Percentiles rank a stretch among this genome's conserved stretches.
Evolutionary conservation across 2,329 filamentous ascomycete species (phyloP).

Genomic region (Aspergillus sclerotialis): DNA sequence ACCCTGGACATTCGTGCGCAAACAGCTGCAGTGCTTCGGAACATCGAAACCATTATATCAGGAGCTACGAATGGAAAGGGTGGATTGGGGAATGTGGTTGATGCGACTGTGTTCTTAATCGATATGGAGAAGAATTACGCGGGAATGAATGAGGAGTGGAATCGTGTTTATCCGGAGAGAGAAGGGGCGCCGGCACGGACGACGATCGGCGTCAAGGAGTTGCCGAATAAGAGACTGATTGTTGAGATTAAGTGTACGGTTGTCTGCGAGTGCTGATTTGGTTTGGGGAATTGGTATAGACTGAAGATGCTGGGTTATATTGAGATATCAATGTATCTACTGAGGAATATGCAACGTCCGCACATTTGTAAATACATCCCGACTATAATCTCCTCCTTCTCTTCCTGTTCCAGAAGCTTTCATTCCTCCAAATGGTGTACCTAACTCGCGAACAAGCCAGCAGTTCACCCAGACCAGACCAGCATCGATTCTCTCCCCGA

Average conservation of each 20-base stretch:
- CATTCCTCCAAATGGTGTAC: constrained; percentile 17
- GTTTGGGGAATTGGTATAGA: background rate
- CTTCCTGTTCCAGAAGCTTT: constrained; percentile 11
- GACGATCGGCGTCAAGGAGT: constrained; percentile 15
- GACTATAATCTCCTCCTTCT: constrained; percentile 12
- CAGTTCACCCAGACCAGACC: constrained; percentile 40
- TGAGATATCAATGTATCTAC: background rate
- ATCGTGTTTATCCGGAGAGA: constrained; percentile 33
- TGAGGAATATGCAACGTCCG: constrained; percentile 12
- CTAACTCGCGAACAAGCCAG: constrained; percentile 12
- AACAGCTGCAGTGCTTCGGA: constrained; percentile 33
- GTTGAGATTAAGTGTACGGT: constrained; percentile 18
- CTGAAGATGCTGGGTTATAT: background rate
- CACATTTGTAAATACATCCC: constrained; percentile 13
- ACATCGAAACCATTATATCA: constrained; percentile 34
- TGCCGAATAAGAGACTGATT: constrained; percentile 13
- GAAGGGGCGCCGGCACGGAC: constrained; percentile 28
- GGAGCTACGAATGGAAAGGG: constrained; percentile 30
- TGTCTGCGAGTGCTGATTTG: constrained; percentile 51
- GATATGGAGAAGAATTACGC: constrained; percentile 36
- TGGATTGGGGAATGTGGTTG: constrained; percentile 31
- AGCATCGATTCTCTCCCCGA: constrained; percentile 55
- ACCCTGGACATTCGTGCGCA: constrained; percentile 31
- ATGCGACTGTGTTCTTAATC: constrained; percentile 36
- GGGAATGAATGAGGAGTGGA: constrained; percentile 43